phyloP scores from a whole-genome alignment of 345 rosid genomes.

The Eucalyptus regnans region DNA sequence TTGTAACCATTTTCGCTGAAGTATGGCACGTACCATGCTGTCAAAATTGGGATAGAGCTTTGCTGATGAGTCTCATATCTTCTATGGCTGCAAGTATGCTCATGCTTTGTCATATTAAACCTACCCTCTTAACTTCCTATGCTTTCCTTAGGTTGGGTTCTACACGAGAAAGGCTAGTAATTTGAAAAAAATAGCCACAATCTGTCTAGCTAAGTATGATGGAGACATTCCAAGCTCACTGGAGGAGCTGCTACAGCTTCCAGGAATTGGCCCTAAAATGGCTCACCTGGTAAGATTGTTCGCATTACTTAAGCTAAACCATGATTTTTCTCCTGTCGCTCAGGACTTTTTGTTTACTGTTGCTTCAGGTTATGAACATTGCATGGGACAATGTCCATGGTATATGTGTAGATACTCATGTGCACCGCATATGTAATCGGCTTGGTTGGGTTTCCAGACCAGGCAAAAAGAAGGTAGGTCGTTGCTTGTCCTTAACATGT shows the following conservation, averaged over 20 bases:
- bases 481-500: background rate
- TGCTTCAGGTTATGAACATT: conserved; percentile 72
- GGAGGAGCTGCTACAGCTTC: conserved; percentile 80
- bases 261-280: conserved; percentile 94
- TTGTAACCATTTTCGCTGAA: background rate
- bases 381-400: conserved; percentile 90
- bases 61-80: background rate
- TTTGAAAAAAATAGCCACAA: conserved; percentile 85
- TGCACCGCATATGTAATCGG: conserved; percentile 86
- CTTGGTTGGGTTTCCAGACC: conserved; percentile 86
- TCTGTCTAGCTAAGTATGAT: conserved; percentile 58
- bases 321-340: background rate
- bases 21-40: background rate
- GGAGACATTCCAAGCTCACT: conserved; percentile 87
- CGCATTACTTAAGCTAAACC: background rate
- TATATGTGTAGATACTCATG: conserved; percentile 93
- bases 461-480: conserved; percentile 21
- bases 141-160: conserved; percentile 62
- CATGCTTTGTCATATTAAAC: background rate
- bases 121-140: background rate
- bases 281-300: conserved; percentile 30
- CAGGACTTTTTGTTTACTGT: background rate
- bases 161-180: conserved; percentile 81
- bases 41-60: background rate
- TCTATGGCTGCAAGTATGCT: background rate